Evolutionary conservation across 352 stramenopile genomes (phyloP).

Genomic region (Phytophthora cryptogea): DNA sequence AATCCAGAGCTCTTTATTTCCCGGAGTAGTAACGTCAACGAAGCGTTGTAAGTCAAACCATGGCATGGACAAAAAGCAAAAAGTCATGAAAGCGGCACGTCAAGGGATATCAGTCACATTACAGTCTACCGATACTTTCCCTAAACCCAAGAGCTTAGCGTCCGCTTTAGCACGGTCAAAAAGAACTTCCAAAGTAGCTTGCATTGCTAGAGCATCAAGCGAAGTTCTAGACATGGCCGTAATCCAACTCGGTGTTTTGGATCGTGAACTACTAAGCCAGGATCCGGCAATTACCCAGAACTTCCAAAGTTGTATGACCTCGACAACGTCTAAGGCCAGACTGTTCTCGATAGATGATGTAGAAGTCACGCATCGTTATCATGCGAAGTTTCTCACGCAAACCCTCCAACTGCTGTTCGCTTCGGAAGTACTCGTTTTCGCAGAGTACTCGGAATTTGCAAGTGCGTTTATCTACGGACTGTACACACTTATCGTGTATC

Average conservation of each 20-base stretch:
- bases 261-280: conserved; percentile 4
- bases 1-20: conserved; percentile 22
- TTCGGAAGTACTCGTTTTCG: conserved; percentile 30
- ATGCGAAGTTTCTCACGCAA: conserved; percentile 21
- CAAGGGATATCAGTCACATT: neutral
- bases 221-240: neutral
- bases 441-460: conserved; percentile 39
- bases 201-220: neutral
- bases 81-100: too few relatives aligned
- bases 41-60: too few relatives aligned
- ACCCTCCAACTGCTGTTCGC: conserved; percentile 30
- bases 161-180: neutral
- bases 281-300: neutral
- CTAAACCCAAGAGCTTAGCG: neutral
- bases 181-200: conserved; percentile 12
- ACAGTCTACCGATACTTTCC: neutral
- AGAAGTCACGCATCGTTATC: conserved; percentile 23
- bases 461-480: conserved; percentile 28
- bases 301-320: neutral
- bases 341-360: conserved; percentile 20
- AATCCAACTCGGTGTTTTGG: conserved; percentile 8
- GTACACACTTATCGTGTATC: conserved; percentile 25
- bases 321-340: neutral
- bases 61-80: too few relatives aligned
- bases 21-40: neutral